Base-by-base conservation (phyloP, 2,329 filamentous ascomycete species). In the Colletotrichum orchidophilum region DNA sequence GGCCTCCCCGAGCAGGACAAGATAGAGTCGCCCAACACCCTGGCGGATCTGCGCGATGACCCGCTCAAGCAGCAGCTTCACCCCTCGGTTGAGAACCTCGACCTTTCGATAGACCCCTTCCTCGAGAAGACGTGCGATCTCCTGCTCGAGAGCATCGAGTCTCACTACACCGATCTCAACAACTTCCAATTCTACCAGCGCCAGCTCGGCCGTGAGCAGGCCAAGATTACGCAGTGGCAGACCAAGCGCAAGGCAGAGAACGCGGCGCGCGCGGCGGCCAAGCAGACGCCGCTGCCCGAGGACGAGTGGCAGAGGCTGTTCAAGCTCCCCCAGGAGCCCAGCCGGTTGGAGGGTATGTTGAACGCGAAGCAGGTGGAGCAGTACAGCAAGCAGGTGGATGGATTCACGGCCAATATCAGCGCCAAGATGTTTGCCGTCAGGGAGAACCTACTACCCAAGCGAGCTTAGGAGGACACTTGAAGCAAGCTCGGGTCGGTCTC, bases 401-500 rank as follows among this genome's bases (percentile, higher is more conserved):
- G 94, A 49, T 98, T 98, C 83, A 96, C 96, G 58, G 95, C 96
- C 66, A 92, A 91, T 75, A 93, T 97, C 76, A 97, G 91, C 74
- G 92, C 94, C 75, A 99, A 99, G 91, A 97, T 99, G 96, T 99
- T 99, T 82, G 95, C 95, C 49, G 94, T 98, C 73, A 92, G 95
- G 80, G 90, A 90, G 75, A 91, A 90, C 81, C 81, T 92, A 75
- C 80, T 91, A 77, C 89, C 90, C 55, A 88, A 90, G 84, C 85
- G 80, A 55, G 71, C 68, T 26, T 69, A 73, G 55, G 60, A 57
- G 46, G 42, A 33, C 29, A 15, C 62, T 13, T 33, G 27, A 12
- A 29, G 62, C 29, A 54, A 60, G n/a, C 35, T 60, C 29, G 26
- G 54, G 55, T 64, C 63, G n/a, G n/a, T n/a, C n/a, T n/a, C n/a